phyloP scores from a whole-genome alignment of 2,329 filamentous ascomycete species.

The Monosporascus ibericus region DNA sequence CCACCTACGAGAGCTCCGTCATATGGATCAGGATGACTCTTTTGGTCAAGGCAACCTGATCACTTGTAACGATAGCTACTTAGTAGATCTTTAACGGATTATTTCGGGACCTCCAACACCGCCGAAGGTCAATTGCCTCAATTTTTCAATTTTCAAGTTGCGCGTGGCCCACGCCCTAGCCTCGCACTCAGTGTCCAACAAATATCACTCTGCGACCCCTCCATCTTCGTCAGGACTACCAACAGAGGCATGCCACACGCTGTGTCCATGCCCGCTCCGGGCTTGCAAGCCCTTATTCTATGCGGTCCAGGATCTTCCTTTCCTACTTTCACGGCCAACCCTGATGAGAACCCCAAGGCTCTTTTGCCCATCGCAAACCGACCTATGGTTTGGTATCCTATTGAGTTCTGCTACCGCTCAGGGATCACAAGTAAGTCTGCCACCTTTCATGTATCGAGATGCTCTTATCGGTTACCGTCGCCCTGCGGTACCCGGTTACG shows the following conservation, averaged over 20 bases:
- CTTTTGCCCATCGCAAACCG: constrained; percentile 77
- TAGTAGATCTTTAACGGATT: too few species aligned
- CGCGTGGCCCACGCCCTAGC: too few species aligned
- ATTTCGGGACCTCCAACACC: too few species aligned
- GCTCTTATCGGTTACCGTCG: neutral
- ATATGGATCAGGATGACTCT: neutral
- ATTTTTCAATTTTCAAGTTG: too few species aligned
- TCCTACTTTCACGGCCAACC: constrained; percentile 74
- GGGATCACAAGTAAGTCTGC: constrained; percentile 61
- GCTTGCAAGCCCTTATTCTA: constrained; percentile 76
- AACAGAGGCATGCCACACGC: constrained; percentile 65
- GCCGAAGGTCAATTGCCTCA: too few species aligned
- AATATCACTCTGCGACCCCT: constrained; percentile 2
- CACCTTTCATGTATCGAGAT: neutral
- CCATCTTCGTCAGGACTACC: constrained; percentile 9
- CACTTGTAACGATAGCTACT: too few species aligned
- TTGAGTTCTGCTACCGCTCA: constrained; percentile 79
- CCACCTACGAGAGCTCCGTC: neutral
- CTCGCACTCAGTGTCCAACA: too few species aligned
- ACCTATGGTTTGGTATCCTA: constrained; percentile 85
- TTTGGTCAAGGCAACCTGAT: neutral
- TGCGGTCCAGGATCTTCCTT: constrained; percentile 79
- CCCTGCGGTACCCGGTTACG: neutral
- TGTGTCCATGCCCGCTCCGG: constrained; percentile 63
- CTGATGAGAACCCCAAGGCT: constrained; percentile 75